These are phyloP conservation scores for Russula sp. DNA, from an alignment of 768 basidiomycete species.

Conservation along the genomic window DNA sequence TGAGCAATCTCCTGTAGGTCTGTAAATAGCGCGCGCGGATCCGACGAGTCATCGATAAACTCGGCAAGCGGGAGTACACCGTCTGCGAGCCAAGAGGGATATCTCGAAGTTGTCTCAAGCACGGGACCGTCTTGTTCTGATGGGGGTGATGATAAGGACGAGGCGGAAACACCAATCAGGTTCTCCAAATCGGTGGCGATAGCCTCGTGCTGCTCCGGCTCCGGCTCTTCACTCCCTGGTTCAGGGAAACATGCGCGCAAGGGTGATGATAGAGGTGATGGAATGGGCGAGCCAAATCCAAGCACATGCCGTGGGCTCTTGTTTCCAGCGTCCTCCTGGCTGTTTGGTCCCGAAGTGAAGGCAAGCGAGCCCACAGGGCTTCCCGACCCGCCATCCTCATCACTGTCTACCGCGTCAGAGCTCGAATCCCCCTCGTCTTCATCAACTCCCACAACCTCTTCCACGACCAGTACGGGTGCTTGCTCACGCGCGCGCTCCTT, in stretches of 20 bases:
- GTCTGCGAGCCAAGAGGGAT: constrained; percentile 60
- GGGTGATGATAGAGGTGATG: constrained; percentile 23
- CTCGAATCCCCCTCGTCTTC: constrained; percentile 19
- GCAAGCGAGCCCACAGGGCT: constrained; percentile 23
- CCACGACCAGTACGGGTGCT: not conserved
- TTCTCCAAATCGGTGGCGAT: constrained; percentile 1
- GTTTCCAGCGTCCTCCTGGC: constrained; percentile 22
- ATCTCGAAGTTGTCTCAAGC: constrained; percentile 41
- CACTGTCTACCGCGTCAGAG: constrained; percentile 10
- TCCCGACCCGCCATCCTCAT: constrained; percentile 7
- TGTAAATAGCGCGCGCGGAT: constrained; percentile 62
- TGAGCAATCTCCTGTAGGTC: constrained; percentile 78
- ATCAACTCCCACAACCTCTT: constrained; percentile 9
- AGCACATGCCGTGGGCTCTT: constrained; percentile 18
- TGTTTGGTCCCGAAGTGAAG: constrained; percentile 28
- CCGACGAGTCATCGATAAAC: constrained; percentile 59
- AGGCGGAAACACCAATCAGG: not conserved
- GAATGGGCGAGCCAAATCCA: not conserved
- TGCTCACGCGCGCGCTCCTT: constrained; percentile 8
- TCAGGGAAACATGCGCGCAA: constrained; percentile 22
- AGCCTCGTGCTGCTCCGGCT: constrained; percentile 1
- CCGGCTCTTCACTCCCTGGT: not conserved
- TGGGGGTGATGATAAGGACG: not conserved
- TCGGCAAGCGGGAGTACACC: constrained; percentile 57
- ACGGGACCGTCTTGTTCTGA: not conserved